A percentile compares a stretch with the other conserved stretches of the same genome.
These are phyloP conservation scores for Tetrahymena borealis DNA, from an alignment of 73 alveolate genomes.

Conservation along the genomic window DNA sequence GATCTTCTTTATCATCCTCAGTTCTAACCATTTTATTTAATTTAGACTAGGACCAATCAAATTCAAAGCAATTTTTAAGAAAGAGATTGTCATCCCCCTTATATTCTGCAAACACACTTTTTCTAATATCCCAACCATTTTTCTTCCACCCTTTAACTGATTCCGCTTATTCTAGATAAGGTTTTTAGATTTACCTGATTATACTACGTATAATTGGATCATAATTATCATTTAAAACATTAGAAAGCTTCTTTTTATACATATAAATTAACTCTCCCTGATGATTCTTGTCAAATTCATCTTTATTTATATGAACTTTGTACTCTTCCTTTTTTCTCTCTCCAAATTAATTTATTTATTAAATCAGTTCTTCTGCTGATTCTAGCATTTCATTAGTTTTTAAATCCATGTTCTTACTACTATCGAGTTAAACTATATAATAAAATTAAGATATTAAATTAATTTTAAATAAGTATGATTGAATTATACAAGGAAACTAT, in stretches of 20 bases:
- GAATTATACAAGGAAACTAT: not conserved
- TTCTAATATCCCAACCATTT: not conserved
- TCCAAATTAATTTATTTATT: not conserved
- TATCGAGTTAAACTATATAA: not conserved
- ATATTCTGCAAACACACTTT: not conserved
- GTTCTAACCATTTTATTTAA: constrained; percentile 11
- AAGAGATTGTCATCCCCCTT: not conserved
- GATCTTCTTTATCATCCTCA: not conserved
- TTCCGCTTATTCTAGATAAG: not conserved
- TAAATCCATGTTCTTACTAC: not conserved
- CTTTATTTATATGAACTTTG: not conserved
- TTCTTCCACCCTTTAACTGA: not conserved
- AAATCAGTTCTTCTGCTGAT: not conserved
- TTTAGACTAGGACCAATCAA: constrained; percentile 36
- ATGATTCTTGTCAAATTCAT: not conserved
- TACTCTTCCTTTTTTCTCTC: not conserved
- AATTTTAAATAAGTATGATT: too few species aligned
- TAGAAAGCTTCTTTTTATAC: not conserved
- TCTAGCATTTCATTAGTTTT: not conserved
- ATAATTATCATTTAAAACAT: not conserved
- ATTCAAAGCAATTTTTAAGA: constrained; percentile 44
- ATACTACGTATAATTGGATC: not conserved
- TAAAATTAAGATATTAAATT: not conserved
- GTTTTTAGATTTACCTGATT: not conserved
- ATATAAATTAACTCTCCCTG: not conserved